A percentile compares a stretch with the other conserved stretches of the same genome.
These are phyloP conservation scores for Plectosphaerella cucumerina DNA, from an alignment of 2,329 filamentous ascomycete genomes.

Conservation along the genomic window DNA sequence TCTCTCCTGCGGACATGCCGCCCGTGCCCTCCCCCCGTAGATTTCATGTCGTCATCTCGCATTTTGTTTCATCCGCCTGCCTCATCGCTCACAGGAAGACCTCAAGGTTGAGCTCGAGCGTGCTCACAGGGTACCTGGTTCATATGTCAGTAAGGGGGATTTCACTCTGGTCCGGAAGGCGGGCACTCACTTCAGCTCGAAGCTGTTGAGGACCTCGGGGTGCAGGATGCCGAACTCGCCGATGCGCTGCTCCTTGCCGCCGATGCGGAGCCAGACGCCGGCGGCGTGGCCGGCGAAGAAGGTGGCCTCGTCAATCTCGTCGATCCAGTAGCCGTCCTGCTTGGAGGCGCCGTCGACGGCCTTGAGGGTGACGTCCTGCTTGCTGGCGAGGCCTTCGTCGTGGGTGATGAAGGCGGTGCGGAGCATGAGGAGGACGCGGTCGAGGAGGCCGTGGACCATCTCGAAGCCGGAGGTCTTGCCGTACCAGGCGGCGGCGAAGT, in stretches of 20 bases:
- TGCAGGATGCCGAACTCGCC: conserved; percentile 94
- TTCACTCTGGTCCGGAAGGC: background rate
- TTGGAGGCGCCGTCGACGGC: conserved; percentile 50
- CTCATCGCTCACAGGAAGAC: conserved; percentile 65
- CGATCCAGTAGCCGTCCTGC: conserved; percentile 84
- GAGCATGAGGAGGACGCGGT: conserved; percentile 90
- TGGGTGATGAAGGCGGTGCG: conserved; percentile 73
- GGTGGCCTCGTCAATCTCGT: conserved; percentile 84
- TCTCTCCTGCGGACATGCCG: conserved; percentile 4
- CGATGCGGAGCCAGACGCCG: conserved; percentile 72
- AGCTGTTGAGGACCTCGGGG: conserved; percentile 88
- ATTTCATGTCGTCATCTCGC: background rate
- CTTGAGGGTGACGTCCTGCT: conserved; percentile 47
- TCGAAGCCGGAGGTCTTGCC: conserved; percentile 95
- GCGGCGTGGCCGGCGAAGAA: conserved; percentile 91
- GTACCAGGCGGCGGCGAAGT: conserved; percentile 95
- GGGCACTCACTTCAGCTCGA: conserved; percentile 68
- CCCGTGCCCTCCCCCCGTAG: too few species aligned
- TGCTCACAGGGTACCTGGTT: conserved; percentile 82
- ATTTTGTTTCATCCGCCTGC: background rate
- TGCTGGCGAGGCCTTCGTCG: conserved; percentile 59
- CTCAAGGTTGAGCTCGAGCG: conserved; percentile 91
- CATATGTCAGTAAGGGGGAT: background rate
- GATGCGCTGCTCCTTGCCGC: conserved; percentile 70
- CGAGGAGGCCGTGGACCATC: conserved; percentile 87